phyloP scores from a whole-genome alignment of 257 asterid genomes.

The Phtheirospermum japonicum region DNA sequence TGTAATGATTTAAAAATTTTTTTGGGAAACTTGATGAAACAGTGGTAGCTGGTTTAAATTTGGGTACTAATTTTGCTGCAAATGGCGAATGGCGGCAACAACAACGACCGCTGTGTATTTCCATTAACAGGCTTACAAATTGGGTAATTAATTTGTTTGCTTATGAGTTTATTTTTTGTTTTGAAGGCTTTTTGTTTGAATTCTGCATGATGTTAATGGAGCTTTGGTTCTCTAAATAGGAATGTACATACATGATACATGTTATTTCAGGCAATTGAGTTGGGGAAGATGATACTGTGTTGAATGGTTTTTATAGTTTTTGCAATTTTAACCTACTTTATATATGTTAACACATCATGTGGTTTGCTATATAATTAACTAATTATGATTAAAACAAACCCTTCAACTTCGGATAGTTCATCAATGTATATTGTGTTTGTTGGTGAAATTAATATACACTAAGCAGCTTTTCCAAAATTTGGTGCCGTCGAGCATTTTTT shows the following conservation, averaged over 20 bases:
- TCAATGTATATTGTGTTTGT: neutral
- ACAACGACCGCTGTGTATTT: slow-evolving; percentile 48
- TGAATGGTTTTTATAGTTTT: slow-evolving; percentile 6
- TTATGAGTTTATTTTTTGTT: neutral
- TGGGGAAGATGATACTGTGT: slow-evolving; percentile 15
- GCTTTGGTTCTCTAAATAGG: neutral
- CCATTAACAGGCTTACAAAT: slow-evolving; percentile 83
- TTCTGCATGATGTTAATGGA: slow-evolving; percentile 15
- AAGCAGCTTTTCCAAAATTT: neutral
- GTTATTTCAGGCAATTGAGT: slow-evolving; percentile 10
- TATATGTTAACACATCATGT: neutral
- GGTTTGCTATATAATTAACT: neutral
- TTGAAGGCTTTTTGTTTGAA: neutral
- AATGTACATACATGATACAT: neutral
- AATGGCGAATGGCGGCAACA: slow-evolving; percentile 50
- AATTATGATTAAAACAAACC: neutral
- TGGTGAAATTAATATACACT: neutral
- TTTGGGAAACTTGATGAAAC: slow-evolving; percentile 29
- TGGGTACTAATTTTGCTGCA: slow-evolving; percentile 21
- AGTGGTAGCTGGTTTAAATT: slow-evolving; percentile 32
- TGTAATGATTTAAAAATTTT: neutral
- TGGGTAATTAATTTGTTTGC: slow-evolving; percentile 47
- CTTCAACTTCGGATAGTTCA: neutral
- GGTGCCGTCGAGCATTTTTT: slow-evolving; percentile 20
- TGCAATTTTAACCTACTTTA: slow-evolving; percentile 11